Evolutionary conservation across 78 protist species (phyloP), one percentile per base, ranked within the genome.

Genomic region (Dictyostelium intermedium): DNA sequence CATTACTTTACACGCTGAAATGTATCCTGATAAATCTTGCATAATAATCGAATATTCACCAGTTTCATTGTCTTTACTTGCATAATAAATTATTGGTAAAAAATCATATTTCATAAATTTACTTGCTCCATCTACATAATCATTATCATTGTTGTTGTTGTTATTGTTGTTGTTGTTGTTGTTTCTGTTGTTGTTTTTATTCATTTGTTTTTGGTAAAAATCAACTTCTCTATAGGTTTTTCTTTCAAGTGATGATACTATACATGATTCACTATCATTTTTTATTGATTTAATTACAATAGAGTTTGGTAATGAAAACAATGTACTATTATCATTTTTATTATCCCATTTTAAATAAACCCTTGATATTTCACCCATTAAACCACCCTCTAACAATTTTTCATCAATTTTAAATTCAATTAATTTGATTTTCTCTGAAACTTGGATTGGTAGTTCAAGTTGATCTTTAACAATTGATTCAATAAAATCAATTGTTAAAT

Each of bases 1-100:
- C n/a, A 82, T 18, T 11, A 27, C 43, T 72, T 32, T n/a, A 41
- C 60, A 41, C n/a, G 61, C 82, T 3, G 63, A 41, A 41, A 77
- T 41, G 53, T 39, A 43, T 10, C 10, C 45, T 45, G 86, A 50
- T 25, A 82, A 16, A 82, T 82, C 74, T 50, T 82, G 69, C 86
- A 82, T 82, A 0, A 82, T 56, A 63, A 82, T 23, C 23, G 41
- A 30, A 56, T 34, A 82, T 23, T 34, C 37, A 13, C 86, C 86
- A 34, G 30, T 11, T 20, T 9, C 30, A 20, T 32, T 35, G 6
- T 56, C 20, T n/a, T 20, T n/a, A 60, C 6, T 32, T 23, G 76
- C 14, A 60, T 82, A 50, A 43, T 82, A 82, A 56, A 35, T 60
- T 18, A 27, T 30, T 34, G 86, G 86, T 8, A 82, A 14, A 5